These are phyloP conservation scores for Phoenix roebelenii DNA, from an alignment of 176 grass and related monocot species.

Conservation along the genomic window DNA sequence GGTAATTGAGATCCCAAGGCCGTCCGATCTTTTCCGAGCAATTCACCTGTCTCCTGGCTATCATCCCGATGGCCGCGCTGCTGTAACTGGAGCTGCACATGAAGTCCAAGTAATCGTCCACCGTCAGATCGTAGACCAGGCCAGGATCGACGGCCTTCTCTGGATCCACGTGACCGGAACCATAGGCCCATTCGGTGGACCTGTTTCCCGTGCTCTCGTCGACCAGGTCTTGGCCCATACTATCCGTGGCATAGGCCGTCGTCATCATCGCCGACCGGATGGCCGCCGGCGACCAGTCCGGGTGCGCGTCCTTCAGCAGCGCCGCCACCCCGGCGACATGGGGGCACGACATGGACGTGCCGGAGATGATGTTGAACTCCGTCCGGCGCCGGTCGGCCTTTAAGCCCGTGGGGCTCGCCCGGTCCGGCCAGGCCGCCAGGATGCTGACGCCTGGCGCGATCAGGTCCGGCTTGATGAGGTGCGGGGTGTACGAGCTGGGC, in stretches of 20 bases:
- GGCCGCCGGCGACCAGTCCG: conserved; percentile 36
- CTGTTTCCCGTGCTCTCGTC: conserved; percentile 3
- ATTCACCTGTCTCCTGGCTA: background rate
- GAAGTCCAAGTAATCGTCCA: conserved; percentile 12
- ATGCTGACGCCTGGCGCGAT: conserved; percentile 52
- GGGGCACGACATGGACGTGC: conserved; percentile 75
- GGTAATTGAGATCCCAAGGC: conserved; percentile 15
- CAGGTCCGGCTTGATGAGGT: conserved; percentile 54
- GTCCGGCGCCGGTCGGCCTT: conserved; percentile 25
- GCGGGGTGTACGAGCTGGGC: conserved; percentile 13
- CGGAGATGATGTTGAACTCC: conserved; percentile 47
- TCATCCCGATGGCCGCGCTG: background rate
- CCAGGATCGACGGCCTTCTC: conserved; percentile 28
- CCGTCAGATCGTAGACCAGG: conserved; percentile 9
- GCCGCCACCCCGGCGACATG: conserved; percentile 48
- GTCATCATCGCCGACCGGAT: conserved; percentile 49
- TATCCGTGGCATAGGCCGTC: conserved; percentile 24
- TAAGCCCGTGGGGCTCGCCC: conserved; percentile 7
- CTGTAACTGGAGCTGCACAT: conserved; percentile 11
- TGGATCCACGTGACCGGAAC: conserved; percentile 33
- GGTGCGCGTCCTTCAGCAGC: conserved; percentile 39
- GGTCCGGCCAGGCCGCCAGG: conserved; percentile 34
- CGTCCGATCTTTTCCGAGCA: background rate
- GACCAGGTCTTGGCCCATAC: conserved; percentile 1
- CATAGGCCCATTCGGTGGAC: conserved; percentile 11